These are phyloP conservation scores for Penicillium sp. DNA, from an alignment of 2,329 filamentous ascomycete genomes.

Conservation along the genomic window DNA sequence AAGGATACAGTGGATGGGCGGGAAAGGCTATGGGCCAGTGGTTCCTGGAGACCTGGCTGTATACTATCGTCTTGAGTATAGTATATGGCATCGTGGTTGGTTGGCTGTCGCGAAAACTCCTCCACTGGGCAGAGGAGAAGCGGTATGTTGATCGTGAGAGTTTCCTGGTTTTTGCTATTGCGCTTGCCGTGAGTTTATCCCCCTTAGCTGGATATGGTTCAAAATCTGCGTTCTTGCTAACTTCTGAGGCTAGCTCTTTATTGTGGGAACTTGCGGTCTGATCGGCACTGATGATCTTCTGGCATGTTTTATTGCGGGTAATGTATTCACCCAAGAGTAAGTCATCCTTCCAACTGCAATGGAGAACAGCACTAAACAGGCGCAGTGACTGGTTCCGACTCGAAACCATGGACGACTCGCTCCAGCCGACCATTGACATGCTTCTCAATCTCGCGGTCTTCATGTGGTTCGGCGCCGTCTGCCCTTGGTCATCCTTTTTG, in stretches of 20 bases:
- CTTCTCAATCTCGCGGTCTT: constrained; percentile 86
- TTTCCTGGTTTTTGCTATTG: constrained; percentile 84
- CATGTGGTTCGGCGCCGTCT: constrained; percentile 86
- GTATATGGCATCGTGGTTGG: constrained; percentile 77
- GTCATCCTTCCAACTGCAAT: constrained; percentile 23
- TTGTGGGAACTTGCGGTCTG: constrained; percentile 83
- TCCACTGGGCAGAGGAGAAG: constrained; percentile 81
- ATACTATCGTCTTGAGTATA: constrained; percentile 77
- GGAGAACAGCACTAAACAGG: constrained; percentile 20
- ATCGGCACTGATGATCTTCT: constrained; percentile 87
- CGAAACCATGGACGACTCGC: constrained; percentile 83
- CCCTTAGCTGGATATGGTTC: not conserved
- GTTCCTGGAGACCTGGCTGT: constrained; percentile 85
- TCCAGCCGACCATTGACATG: constrained; percentile 96
- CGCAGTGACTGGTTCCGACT: constrained; percentile 83
- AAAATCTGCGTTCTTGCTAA: constrained; percentile 8
- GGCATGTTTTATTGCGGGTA: constrained; percentile 90
- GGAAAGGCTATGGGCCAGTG: constrained; percentile 73
- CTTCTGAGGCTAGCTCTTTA: constrained; percentile 63
- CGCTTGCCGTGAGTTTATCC: constrained; percentile 65
- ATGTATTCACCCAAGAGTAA: constrained; percentile 84
- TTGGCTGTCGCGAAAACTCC: constrained; percentile 77
- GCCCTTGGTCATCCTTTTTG: constrained; percentile 75
- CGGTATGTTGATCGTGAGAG: constrained; percentile 85
- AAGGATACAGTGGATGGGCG: constrained; percentile 61